These are phyloP conservation scores for Ramularia endophylla DNA, from an alignment of 2,329 filamentous ascomycete genomes.

Conservation along the genomic window DNA sequence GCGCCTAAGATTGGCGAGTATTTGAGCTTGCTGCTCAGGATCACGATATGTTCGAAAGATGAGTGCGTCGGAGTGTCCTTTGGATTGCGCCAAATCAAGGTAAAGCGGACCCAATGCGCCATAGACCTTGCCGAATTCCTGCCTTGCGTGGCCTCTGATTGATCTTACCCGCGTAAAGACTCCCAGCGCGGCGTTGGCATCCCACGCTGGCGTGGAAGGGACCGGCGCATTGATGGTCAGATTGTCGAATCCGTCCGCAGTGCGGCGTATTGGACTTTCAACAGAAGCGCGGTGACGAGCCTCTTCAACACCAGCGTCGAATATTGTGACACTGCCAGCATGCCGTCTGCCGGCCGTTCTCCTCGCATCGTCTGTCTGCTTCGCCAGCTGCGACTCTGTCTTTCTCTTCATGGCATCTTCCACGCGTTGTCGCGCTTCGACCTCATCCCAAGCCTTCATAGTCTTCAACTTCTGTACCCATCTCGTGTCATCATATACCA, in stretches of 20 bases:
- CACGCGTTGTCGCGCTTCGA: conserved; percentile 72
- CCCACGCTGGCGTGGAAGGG: conserved; percentile 34
- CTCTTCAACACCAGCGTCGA: conserved; percentile 67
- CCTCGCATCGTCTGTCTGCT: conserved; percentile 35
- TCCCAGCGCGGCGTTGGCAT: conserved; percentile 60
- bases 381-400: conserved; percentile 51
- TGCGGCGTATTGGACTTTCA: conserved; percentile 31
- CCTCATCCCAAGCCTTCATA: conserved; percentile 91
- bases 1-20: conserved; percentile 71
- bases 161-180: conserved; percentile 68
- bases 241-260: conserved; percentile 73
- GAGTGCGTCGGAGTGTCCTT: conserved; percentile 70
- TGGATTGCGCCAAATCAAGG: conserved; percentile 66
- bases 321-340: conserved; percentile 55
- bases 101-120: conserved; percentile 86
- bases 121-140: conserved; percentile 89
- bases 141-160: conserved; percentile 73
- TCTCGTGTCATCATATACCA: conserved; percentile 96
- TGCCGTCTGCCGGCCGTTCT: conserved; percentile 28
- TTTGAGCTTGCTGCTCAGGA: conserved; percentile 83
- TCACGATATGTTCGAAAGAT: conserved; percentile 83
- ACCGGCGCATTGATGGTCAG: conserved; percentile 49
- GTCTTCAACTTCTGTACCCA: conserved; percentile 82
- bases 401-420: conserved; percentile 59
- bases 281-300: conserved; percentile 45